Percentiles rank a stretch among this genome's conserved stretches.
Evolutionary conservation across 306 rosid genomes (phyloP).

Genomic region (Sicyos baderoa): DNA sequence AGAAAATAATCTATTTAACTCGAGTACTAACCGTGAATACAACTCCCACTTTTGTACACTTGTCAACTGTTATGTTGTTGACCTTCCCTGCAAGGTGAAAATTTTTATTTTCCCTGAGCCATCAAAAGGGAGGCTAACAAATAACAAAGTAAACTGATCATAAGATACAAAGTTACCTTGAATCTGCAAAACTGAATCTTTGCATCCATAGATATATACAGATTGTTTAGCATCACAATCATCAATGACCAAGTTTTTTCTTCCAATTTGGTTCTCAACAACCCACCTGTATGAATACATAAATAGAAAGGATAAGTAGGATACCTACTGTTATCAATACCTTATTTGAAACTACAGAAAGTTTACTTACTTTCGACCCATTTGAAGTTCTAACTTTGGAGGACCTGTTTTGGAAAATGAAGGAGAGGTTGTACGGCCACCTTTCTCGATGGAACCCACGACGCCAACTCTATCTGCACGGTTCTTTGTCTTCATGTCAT

Average conservation of each 20-base stretch:
- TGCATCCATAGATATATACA: constrained; percentile 91
- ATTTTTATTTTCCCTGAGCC: constrained; percentile 8
- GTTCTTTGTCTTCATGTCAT: constrained; percentile 88
- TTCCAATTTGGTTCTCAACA: constrained; percentile 93
- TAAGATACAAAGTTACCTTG: constrained; percentile 47
- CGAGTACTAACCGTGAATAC: constrained; percentile 60
- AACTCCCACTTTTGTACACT: constrained; percentile 85
- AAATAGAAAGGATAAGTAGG: constrained; percentile 16
- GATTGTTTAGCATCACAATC: constrained; percentile 95
- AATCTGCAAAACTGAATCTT: constrained; percentile 86
- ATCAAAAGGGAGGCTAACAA: constrained; percentile 12
- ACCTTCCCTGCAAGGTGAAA: constrained; percentile 71
- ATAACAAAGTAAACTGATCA: not conserved
- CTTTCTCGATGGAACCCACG: constrained; percentile 52
- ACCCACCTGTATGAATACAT: constrained; percentile 56
- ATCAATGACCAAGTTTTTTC: constrained; percentile 66
- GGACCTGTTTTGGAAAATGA: constrained; percentile 65
- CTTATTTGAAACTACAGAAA: constrained; percentile 13
- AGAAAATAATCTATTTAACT: constrained; percentile 8
- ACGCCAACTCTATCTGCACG: constrained; percentile 71
- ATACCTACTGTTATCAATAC: constrained; percentile 16
- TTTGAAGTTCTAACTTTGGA: constrained; percentile 90
- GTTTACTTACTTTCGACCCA: constrained; percentile 90
- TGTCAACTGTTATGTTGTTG: constrained; percentile 91
- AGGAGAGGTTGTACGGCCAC: constrained; percentile 38